Evolutionary conservation across 768 basidiomycete genomes (phyloP), one percentile per base, ranked within the genome.

Genomic region (Agrocybe pediades): DNA sequence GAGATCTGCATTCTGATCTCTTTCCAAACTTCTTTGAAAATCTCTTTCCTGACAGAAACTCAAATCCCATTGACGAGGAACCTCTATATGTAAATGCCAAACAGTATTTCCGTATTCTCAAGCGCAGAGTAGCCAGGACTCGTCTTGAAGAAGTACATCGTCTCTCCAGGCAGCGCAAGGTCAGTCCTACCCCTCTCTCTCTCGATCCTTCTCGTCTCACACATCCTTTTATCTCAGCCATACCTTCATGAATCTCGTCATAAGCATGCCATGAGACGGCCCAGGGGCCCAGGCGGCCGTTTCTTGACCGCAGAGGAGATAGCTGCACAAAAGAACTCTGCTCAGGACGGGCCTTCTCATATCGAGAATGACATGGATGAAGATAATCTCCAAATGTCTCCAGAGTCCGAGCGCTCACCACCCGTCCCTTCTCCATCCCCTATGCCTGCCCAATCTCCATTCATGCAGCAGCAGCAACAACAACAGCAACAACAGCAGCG

Each of bases 1-100:
- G 57, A 52, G 59, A 62, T 59, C 55, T 55, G 23, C 58, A 62
- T 45, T 55, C 58, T 52, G 61, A 62, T 62, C 63, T 65, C 59
- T 65, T 64, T 53, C 67, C 62, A 54, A 61, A 58, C 59, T 63
- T 67, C 60, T 66, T 68, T 56, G 64, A 63, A 56, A 62, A 68
- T 54, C 51, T 68, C 62, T 68, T 63, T 63, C 57, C 58, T 58
- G 56, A 63, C 48, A 53, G 57, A 50, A 36, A 52, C 46, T 24
- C 19, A 49, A 68, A 29, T 65, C 67, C 70, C 71, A 79, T 92
- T 62, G 95, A 98, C 73, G 95, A 98, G 59, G 96, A 99, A 69
- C 96, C 97, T 23, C 86, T 99, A 61, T 98, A 98, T 74, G 97
- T 99, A 54, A 99, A 99, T 64, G 96, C 97, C 55, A 99, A 99